Evolutionary conservation across 768 basidiomycete genomes (phyloP).

Genomic region (Chlorophyllum brunneum): DNA sequence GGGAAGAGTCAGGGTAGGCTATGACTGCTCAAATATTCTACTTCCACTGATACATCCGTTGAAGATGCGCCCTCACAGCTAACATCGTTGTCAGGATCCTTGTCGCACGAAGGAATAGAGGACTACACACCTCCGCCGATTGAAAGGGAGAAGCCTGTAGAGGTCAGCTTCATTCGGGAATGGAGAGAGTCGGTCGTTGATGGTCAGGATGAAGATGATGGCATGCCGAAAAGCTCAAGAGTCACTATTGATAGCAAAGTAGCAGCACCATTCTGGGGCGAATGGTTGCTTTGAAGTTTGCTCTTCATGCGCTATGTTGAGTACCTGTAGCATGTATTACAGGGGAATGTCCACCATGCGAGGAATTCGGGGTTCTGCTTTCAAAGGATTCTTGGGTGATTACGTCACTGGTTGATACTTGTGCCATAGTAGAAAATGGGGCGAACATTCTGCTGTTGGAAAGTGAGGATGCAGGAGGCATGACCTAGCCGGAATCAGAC

Average conservation of each 20-base stretch:
- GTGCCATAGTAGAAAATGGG: slow-evolving; percentile 6
- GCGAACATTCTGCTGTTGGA: not conserved
- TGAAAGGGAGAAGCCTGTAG: not conserved
- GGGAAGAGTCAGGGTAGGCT: slow-evolving; percentile 36
- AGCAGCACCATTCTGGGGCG: not conserved
- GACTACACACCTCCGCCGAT: not conserved
- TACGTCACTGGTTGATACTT: slow-evolving; percentile 12
- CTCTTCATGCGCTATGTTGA: not conserved
- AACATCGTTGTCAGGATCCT: not conserved
- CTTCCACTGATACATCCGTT: not conserved
- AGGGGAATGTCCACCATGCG: slow-evolving; percentile 56
- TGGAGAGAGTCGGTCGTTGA: not conserved
- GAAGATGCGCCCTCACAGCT: slow-evolving; percentile 6
- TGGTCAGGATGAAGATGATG: not conserved
- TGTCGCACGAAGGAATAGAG: slow-evolving; percentile 12
- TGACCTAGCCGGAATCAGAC: slow-evolving; percentile 32
- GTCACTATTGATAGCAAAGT: not conserved
- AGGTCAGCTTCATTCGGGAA: not conserved
- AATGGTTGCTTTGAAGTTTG: not conserved
- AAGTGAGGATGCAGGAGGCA: slow-evolving; percentile 36
- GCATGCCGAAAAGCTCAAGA: not conserved
- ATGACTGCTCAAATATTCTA: not conserved
- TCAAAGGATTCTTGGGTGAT: slow-evolving; percentile 14
- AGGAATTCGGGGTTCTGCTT: slow-evolving; percentile 48
- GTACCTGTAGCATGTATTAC: slow-evolving; percentile 19